A percentile compares a stretch with the other conserved stretches of the same genome.
phyloP scores from a whole-genome alignment of 305 asterid genomes.

The Withania somnifera region DNA sequence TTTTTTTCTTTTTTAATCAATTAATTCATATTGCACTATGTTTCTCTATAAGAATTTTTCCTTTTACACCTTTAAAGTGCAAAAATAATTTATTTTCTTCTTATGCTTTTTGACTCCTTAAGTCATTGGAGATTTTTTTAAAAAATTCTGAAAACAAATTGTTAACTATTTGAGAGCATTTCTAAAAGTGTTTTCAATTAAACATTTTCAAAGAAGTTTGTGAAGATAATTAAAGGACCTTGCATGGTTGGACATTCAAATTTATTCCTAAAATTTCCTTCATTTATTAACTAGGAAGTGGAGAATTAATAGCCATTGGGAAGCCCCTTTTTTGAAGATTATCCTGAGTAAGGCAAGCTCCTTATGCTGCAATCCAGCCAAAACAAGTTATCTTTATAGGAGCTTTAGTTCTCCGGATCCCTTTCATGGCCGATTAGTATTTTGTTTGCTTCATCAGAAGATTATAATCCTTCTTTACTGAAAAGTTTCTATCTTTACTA shows the following conservation, averaged over 20 bases:
- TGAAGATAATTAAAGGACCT: background rate
- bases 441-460: too few species aligned
- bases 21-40: background rate
- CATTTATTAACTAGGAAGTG: background rate
- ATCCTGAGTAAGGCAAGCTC: too few species aligned
- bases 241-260: background rate
- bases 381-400: too few species aligned
- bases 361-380: too few species aligned
- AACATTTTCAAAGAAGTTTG: background rate
- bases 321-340: too few species aligned
- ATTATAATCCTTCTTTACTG: too few species aligned
- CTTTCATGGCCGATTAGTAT: too few species aligned
- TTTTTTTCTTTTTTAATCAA: background rate
- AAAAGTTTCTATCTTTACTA: too few species aligned
- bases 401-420: too few species aligned
- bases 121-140: background rate
- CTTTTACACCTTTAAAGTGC: background rate
- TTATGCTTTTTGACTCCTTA: background rate
- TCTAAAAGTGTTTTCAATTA: background rate
- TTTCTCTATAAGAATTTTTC: background rate
- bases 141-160: background rate
- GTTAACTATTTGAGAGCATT: background rate
- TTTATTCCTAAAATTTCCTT: background rate
- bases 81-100: background rate
- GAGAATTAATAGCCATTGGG: background rate